Evolutionary conservation across 2,329 filamentous ascomycete species (phyloP), one percentile per base, ranked within the genome.

Genomic region (Exophiala dermatitidis): DNA sequence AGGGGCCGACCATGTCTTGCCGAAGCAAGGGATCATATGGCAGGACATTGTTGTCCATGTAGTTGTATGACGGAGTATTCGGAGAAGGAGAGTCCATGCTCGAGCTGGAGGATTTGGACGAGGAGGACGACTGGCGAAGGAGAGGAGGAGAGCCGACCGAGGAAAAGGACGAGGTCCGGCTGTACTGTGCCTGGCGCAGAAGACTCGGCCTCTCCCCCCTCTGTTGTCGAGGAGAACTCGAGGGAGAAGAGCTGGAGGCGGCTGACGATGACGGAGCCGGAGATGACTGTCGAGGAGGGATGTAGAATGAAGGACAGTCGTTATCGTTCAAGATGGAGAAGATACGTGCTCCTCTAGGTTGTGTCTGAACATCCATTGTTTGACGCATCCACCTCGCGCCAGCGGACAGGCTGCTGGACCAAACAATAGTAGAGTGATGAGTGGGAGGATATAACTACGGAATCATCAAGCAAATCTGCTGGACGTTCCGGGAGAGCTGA

Each of bases 281-380:
- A 51, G 58, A 57, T 50, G 60, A 53, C 34, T 54, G 43, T 50
- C 48, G 50, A 32, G 68, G 69, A 46, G 70, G 69, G 48, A 74
- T 68, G 34, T 69, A 68, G 62, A 74, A 74, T 29, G 72, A 72
- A 42, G 72, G 72, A 53, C 72, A 69, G 57, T 74, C 71, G 64
- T 74, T 71, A 63, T 74, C 72, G 64, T 74, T 74, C 54, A 74
- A 58, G 59, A 74, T 74, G 31, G 72, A 74, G 60, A 64, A 63
- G 56, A 63, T 51, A 54, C 60, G 60, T 57, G 57, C 51, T 62
- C 54, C 62, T 58, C 62, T 43, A 46, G 58, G 47, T 54, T 60
- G 59, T 50, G 53, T 62, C 54, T 58, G 60, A 55, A 59, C 61
- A 59, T 64, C 62, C 62, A 64, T 64, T 56, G 58, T 62, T 57